Evolutionary conservation across 768 basidiomycete species (phyloP), one percentile per base, ranked within the genome.

Genomic region (Trametes coccinea): DNA sequence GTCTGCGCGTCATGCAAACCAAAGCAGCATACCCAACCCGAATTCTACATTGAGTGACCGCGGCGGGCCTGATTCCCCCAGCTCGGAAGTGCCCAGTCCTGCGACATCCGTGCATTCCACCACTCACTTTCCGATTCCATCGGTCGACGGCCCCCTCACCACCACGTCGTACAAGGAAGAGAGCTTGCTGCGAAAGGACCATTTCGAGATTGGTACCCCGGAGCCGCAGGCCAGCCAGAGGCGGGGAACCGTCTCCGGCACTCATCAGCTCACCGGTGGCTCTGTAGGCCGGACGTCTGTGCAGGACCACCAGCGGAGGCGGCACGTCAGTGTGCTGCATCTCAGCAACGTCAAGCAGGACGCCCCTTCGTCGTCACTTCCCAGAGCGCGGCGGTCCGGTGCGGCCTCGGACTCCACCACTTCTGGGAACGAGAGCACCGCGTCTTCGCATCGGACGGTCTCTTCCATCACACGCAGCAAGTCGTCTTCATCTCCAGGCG

Each of bases 71-170:
- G 63, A 60, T 4, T 58, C 66, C 11, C 54, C 54, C 5, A 56
- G 40, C 6, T 60, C 63, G 10, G 51, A 55, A 6, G 22, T 48
- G 1, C 40, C 64, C 6, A 45, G 37, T 22, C 41, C 60, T 22
- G 45, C 56, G 4, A 56, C 62, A 5, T 64, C 69, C 11, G 47
- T 64, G 7, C 67, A 59, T 3, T 60, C 64, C 10, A 48, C 54
- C 27, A 64, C 67, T 56, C 63, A 60, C 11, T 65, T 67, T 47
- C 66, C 66, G 29, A 43, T 61, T 9, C 66, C 67, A 8, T 31
- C 67, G 8, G 56, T 51, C 17, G 51, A 43, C 9, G 39, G 31
- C 4, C 41, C 54, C 5, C 8, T 33, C 5, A 11, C 55, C 14
- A 49, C 56, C 14, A 50, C 63, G 5, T 62, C 64, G 27, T 64